Conservation (phyloP, 179 eudicot species). For the Sideroxylon spinosum region DNA sequence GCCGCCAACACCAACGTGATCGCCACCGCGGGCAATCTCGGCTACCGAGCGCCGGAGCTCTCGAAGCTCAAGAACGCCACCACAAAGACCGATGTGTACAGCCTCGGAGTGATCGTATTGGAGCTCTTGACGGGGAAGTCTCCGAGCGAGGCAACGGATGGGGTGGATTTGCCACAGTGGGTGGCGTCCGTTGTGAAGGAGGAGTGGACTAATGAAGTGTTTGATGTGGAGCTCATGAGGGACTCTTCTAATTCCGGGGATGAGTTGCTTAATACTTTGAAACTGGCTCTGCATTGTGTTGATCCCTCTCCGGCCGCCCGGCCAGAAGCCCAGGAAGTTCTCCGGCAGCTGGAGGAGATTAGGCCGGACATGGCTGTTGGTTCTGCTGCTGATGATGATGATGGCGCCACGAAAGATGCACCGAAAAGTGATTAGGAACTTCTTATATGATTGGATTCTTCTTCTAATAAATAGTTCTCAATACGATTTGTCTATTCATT, state of each 20-base stretch:
- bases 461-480: no score
- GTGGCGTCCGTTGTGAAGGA: slow-evolving; percentile 84
- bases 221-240: slow-evolving; percentile 75
- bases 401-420: slow-evolving; percentile 18
- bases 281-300: slow-evolving; percentile 81
- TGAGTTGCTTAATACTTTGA: slow-evolving; percentile 69
- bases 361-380: slow-evolving; percentile 43
- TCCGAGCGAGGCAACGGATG: slow-evolving; percentile 68
- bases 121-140: slow-evolving; percentile 89
- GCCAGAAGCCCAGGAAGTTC: slow-evolving; percentile 70
- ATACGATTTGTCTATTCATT: no score
- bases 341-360: slow-evolving; percentile 70
- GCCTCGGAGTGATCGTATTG: slow-evolving; percentile 73
- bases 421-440: slow-evolving; percentile 16
- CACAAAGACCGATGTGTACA: slow-evolving; percentile 69
- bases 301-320: slow-evolving; percentile 72
- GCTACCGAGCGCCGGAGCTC: slow-evolving; percentile 85
- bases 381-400: slow-evolving; percentile 30
- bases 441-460: no score
- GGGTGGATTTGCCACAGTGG: slow-evolving; percentile 89
- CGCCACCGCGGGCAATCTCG: slow-evolving; percentile 61
- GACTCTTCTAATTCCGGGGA: slow-evolving; percentile 64
- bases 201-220: slow-evolving; percentile 95
- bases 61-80: slow-evolving; percentile 59
- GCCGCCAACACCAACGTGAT: slow-evolving; percentile 59